Evolutionary conservation across 257 asterid genomes (phyloP).

Genomic region (Euphrasia confusa): DNA sequence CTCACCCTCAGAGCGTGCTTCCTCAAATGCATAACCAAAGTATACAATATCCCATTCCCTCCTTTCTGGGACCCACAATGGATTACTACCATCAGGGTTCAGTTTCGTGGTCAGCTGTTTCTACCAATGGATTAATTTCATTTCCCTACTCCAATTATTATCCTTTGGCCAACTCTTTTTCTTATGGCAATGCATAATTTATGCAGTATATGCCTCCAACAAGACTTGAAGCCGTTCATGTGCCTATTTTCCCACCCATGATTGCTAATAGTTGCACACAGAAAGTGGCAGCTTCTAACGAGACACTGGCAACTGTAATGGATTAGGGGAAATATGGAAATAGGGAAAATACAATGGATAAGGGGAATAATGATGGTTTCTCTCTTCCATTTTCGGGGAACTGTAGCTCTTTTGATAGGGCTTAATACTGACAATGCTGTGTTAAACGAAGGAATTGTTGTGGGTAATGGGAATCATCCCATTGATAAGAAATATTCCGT

Average conservation of each 20-base stretch:
- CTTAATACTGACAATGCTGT: slow-evolving; percentile 38
- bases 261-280: no score
- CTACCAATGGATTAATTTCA: slow-evolving; percentile 62
- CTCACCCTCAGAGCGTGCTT: slow-evolving; percentile 48
- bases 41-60: slow-evolving; percentile 52
- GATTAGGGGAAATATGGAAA: slow-evolving; percentile 36
- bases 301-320: slow-evolving; percentile 26
- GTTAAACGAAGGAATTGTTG: slow-evolving; percentile 38
- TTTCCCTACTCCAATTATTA: slow-evolving; percentile 63
- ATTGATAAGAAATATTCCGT: slow-evolving; percentile 51
- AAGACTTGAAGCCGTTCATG: slow-evolving; percentile 41
- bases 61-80: slow-evolving; percentile 58
- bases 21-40: slow-evolving; percentile 59
- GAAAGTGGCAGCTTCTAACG: no score
- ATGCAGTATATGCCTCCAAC: slow-evolving; percentile 58
- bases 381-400: slow-evolving; percentile 95
- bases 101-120: slow-evolving; percentile 52
- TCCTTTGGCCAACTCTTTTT: slow-evolving; percentile 46
- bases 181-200: slow-evolving; percentile 37
- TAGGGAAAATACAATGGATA: slow-evolving; percentile 31
- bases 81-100: slow-evolving; percentile 73
- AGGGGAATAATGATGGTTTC: slow-evolving; percentile 47
- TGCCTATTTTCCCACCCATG: slow-evolving; percentile 54
- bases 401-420: slow-evolving; percentile 69
- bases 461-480: slow-evolving; percentile 33